phyloP scores from a whole-genome alignment of 495 filamentous ascomycete species.

The Penicillium lagena region DNA sequence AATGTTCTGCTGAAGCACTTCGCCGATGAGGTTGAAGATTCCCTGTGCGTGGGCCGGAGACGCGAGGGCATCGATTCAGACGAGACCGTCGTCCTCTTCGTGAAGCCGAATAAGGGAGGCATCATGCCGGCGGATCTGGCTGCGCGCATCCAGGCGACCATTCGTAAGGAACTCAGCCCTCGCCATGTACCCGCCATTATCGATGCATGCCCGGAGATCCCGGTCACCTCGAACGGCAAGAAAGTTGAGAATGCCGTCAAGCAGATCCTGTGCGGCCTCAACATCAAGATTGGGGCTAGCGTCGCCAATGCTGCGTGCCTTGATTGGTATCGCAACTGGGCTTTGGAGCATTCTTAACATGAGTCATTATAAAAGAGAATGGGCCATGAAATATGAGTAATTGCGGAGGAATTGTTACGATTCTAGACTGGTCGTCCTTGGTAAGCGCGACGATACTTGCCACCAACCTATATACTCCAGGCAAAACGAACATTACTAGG shows the following conservation, averaged over 20 bases:
- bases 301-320: constrained; percentile 80
- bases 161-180: constrained; percentile 71
- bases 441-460: too few relatives aligned
- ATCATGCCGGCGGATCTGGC: constrained; percentile 39
- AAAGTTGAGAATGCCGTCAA: constrained; percentile 93
- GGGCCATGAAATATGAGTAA: too few relatives aligned
- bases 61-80: constrained; percentile 63
- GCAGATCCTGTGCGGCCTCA: constrained; percentile 83
- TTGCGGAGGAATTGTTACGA: not conserved
- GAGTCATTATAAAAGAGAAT: not conserved
- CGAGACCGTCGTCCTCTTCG: constrained; percentile 80
- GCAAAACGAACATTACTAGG: too few relatives aligned
- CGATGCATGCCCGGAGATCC: constrained; percentile 73
- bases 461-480: too few relatives aligned
- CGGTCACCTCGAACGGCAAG: constrained; percentile 86
- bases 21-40: constrained; percentile 69
- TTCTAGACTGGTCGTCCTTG: not conserved
- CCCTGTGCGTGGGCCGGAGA: constrained; percentile 74
- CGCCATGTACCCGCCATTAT: constrained; percentile 82
- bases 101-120: constrained; percentile 53
- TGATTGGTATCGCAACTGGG: constrained; percentile 79
- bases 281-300: constrained; percentile 78
- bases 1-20: constrained; percentile 82
- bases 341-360: constrained; percentile 29
- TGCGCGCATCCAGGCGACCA: constrained; percentile 50